Evolutionary conservation across 257 asterid genomes (phyloP).

Genomic region (Eucommia ulmoides): DNA sequence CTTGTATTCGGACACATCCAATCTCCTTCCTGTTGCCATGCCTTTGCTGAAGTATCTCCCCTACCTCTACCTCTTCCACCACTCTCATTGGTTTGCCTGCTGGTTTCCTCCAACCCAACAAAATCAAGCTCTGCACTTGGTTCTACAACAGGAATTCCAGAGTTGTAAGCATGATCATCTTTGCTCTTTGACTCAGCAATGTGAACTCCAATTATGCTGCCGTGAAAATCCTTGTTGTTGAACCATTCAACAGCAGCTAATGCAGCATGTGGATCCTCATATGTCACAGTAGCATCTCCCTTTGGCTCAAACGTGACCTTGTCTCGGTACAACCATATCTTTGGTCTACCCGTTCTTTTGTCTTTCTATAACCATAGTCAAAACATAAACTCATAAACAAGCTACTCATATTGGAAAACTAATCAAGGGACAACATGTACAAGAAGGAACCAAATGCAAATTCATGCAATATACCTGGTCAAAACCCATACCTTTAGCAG

Average conservation of each 20-base stretch:
- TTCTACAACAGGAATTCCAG: slow-evolving; percentile 25
- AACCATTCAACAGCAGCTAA: slow-evolving; percentile 98
- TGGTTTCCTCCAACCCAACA: slow-evolving; percentile 45
- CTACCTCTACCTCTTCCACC: slow-evolving; percentile 82
- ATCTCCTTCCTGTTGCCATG: slow-evolving; percentile 98
- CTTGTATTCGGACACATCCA: slow-evolving; percentile 98
- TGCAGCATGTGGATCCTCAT: slow-evolving; percentile 99
- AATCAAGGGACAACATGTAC: neutral
- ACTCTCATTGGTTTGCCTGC: slow-evolving; percentile 41
- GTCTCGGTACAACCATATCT: slow-evolving; percentile 89
- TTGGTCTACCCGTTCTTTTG: slow-evolving; percentile 88
- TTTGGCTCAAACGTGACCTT: slow-evolving; percentile 88
- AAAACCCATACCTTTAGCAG: slow-evolving; percentile 69
- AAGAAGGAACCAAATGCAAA: slow-evolving; percentile 7
- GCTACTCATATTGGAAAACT: neutral
- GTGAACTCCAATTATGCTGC: slow-evolving; percentile 68
- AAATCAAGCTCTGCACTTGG: slow-evolving; percentile 23
- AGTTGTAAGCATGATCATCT: slow-evolving; percentile 27
- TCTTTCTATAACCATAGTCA: slow-evolving; percentile 48
- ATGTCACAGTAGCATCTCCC: slow-evolving; percentile 97
- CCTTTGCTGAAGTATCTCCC: slow-evolving; percentile 63
- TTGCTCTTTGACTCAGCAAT: slow-evolving; percentile 88
- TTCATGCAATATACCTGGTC: slow-evolving; percentile 12
- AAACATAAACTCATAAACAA: slow-evolving; percentile 10
- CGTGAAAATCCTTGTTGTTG: slow-evolving; percentile 90